These are phyloP conservation scores for Dioscorea alata DNA, from an alignment of 106 monocot genomes.

Conservation along the genomic window DNA sequence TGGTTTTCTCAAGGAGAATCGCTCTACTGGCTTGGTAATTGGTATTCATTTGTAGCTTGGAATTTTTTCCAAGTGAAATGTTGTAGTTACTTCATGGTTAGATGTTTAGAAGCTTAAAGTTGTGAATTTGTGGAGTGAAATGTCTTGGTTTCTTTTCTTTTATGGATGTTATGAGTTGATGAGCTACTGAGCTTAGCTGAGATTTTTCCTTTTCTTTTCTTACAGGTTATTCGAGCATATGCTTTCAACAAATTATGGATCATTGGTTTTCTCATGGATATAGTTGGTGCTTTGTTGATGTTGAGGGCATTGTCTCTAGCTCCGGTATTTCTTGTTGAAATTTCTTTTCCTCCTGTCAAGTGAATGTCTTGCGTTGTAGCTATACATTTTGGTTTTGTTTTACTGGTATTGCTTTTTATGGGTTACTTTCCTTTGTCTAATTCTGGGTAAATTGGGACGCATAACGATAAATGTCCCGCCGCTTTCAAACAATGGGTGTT, in stretches of 20 bases:
- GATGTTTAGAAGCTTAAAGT: neutral
- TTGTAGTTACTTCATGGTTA: neutral
- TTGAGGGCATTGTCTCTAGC: conserved; percentile 81
- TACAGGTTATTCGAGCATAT: conserved; percentile 83
- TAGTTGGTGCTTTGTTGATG: conserved; percentile 80
- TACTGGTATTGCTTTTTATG: neutral
- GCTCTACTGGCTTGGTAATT: no score
- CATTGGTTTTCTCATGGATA: conserved; percentile 83
- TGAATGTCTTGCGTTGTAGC: neutral
- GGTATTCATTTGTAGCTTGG: neutral
- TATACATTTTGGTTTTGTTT: neutral
- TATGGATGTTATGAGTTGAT: neutral
- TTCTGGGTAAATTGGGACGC: no score
- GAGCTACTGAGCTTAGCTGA: neutral
- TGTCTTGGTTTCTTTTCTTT: neutral
- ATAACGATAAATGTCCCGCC: no score
- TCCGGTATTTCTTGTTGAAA: conserved; percentile 38
- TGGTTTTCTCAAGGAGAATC: no score
- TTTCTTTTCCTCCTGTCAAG: neutral
- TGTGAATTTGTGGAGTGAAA: neutral
- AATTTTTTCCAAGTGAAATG: neutral
- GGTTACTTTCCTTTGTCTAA: neutral
- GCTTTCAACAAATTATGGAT: conserved; percentile 77
- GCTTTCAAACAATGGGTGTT: no score
- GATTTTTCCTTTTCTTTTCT: neutral